Evolutionary conservation across 2,329 filamentous ascomycete genomes (phyloP), one percentile per base, ranked within the genome.

Genomic region (Shiraia bambusicola): DNA sequence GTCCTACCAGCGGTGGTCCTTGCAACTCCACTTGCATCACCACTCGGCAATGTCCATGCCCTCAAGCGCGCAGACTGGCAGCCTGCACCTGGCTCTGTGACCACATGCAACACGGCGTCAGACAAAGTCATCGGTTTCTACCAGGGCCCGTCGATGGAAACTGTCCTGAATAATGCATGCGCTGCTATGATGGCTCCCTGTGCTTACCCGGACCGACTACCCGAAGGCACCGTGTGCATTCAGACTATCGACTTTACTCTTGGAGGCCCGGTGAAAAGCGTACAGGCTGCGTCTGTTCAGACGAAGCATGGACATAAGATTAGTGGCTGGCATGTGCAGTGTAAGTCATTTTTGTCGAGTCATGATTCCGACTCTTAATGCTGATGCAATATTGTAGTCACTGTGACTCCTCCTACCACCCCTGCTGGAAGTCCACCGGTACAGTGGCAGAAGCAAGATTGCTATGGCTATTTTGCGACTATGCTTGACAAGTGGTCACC

Each of bases 381-480:
- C 40, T 52, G 10, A 52, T 29, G 29, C 15, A 19, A 13, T 34
- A 12, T 17, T 24, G 1, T 28, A 65, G 61, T 65, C 4, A 45
- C 51, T 14, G 59, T 65, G 0, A 56, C 42, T 12, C 61, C 60
- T 32, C 42, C 50, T 26, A 15, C 47, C 8, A 51, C 58, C 13
- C 42, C 50, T 2, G 37, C 39, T 14, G 32, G 32, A 16, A 49
- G 49, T 9, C 38, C 51, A 13, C 49, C 45, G 4, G 58, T 56
- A 11, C 52, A 54, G 34, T 63, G 59, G 56, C 49, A 44, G 3
- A 45, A 43, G 13, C 34, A 45, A 9, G 61, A 65, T 11, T 65
- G 61, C 48, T 58, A 61, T 31, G 60, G 59, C 1, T 65, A 64
- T 36, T 60, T 65, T 27, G 40, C 47, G 8, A 33, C 52, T 7